Conservation (phyloP, 148 eudicot species). For the Vaccinium macrocarpon region DNA sequence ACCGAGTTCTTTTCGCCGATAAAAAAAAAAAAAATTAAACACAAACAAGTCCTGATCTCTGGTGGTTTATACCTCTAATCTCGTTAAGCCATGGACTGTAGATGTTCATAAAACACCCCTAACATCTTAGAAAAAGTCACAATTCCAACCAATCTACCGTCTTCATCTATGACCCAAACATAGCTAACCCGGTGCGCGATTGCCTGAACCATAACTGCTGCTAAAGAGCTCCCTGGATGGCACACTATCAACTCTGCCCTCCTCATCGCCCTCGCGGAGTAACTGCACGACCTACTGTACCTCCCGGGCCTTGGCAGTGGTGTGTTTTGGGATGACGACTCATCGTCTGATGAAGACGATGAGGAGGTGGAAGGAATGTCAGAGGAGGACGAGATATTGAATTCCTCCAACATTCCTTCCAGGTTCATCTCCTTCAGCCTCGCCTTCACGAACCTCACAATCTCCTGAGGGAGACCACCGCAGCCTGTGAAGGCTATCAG, state of each 20-base stretch:
- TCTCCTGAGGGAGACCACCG: conserved; percentile 70
- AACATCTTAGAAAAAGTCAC: conserved; percentile 69
- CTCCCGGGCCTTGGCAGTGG: conserved; percentile 24
- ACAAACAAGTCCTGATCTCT: neutral
- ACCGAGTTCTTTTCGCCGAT: no score
- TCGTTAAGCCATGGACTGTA: conserved; percentile 35
- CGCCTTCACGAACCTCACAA: conserved; percentile 44
- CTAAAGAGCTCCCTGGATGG: conserved; percentile 66
- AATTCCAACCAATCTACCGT: conserved; percentile 51
- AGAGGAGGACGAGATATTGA: conserved; percentile 4
- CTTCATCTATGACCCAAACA: conserved; percentile 80
- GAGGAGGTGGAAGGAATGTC: neutral
- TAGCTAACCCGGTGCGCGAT: conserved; percentile 74
- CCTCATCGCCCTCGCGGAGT: conserved; percentile 54
- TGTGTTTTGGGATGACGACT: conserved; percentile 23
- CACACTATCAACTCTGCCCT: conserved; percentile 71
- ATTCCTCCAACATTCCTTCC: conserved; percentile 49
- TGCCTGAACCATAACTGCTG: conserved; percentile 88
- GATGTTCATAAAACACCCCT: conserved; percentile 51
- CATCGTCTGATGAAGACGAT: conserved; percentile 50
- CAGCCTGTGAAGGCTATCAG: conserved; percentile 79
- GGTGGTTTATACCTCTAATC: neutral
- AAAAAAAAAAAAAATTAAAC: no score
- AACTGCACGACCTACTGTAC: conserved; percentile 43
- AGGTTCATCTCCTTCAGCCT: conserved; percentile 52